phyloP scores from a whole-genome alignment of 768 basidiomycete genomes.

The Russula olivacea region DNA sequence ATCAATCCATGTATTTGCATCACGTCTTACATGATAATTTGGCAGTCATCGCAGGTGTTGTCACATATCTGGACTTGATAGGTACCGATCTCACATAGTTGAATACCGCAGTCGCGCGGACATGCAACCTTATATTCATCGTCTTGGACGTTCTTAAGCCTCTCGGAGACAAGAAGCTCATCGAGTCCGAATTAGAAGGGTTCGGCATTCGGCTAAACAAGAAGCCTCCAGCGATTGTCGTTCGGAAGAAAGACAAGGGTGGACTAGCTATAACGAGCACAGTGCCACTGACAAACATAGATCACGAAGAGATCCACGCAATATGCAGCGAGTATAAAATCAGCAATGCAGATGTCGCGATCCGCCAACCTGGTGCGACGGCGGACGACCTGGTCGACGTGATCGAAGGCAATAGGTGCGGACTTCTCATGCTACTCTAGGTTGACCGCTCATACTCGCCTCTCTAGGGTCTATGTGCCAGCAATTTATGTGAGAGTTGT shows the following conservation, averaged over 20 bases:
- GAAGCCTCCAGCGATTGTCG: conserved; percentile 78
- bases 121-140: conserved; percentile 98
- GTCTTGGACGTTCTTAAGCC: conserved; percentile 97
- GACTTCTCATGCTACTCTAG: not conserved
- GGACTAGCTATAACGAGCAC: conserved; percentile 95
- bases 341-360: conserved; percentile 85
- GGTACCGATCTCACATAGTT: conserved; percentile 15
- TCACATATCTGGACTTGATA: conserved; percentile 1
- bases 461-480: conserved; percentile 80
- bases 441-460: not conserved
- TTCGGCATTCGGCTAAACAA: conserved; percentile 98
- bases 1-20: not conserved
- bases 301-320: conserved; percentile 94
- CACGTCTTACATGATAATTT: conserved; percentile 19
- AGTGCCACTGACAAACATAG: conserved; percentile 91
- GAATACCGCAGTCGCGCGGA: conserved; percentile 71
- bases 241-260: conserved; percentile 85
- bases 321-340: conserved; percentile 89
- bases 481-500: conserved; percentile 67
- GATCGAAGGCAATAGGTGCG: conserved; percentile 87
- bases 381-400: conserved; percentile 97
- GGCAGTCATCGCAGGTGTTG: conserved; percentile 71
- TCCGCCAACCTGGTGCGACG: conserved; percentile 87
- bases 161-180: conserved; percentile 88
- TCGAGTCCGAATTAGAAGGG: conserved; percentile 93